Conservation (phyloP, 2,329 filamentous ascomycete species). For the Exophiala aquamarina region DNA sequence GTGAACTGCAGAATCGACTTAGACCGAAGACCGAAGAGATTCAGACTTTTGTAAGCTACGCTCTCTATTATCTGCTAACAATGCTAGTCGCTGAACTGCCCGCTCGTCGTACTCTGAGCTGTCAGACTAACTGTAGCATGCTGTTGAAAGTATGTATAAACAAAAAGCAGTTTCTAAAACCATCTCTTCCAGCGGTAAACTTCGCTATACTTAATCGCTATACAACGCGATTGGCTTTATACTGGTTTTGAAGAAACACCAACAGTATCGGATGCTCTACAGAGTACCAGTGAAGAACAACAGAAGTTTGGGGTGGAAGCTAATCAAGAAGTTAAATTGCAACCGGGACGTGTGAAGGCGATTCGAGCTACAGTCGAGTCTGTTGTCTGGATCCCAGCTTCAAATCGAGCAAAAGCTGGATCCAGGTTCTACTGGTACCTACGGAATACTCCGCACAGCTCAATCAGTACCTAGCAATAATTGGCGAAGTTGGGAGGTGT, state of each 20-base stretch:
- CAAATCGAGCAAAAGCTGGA: neutral
- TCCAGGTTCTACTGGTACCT: neutral
- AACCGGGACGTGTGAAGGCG: neutral
- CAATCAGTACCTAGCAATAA: neutral
- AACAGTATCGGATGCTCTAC: no score
- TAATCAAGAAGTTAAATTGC: neutral
- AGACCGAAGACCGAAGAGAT: neutral
- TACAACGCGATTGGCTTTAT: neutral
- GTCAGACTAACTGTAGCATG: neutral
- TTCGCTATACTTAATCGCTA: neutral
- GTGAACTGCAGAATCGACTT: neutral
- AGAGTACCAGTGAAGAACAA: no score
- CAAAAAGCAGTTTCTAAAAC: neutral
- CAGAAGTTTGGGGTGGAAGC: neutral
- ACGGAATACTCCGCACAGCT: neutral
- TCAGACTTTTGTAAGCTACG: neutral
- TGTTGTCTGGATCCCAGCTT: neutral
- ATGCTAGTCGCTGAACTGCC: neutral
- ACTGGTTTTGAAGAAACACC: neutral
- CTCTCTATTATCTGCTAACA: neutral
- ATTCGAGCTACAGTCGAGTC: neutral
- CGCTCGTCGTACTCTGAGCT: neutral
- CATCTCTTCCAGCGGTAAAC: neutral
- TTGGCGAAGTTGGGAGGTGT: neutral
- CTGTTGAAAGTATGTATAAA: neutral